phyloP scores from a whole-genome alignment of 176 grass and related monocot species.

The Musa acuminata region DNA sequence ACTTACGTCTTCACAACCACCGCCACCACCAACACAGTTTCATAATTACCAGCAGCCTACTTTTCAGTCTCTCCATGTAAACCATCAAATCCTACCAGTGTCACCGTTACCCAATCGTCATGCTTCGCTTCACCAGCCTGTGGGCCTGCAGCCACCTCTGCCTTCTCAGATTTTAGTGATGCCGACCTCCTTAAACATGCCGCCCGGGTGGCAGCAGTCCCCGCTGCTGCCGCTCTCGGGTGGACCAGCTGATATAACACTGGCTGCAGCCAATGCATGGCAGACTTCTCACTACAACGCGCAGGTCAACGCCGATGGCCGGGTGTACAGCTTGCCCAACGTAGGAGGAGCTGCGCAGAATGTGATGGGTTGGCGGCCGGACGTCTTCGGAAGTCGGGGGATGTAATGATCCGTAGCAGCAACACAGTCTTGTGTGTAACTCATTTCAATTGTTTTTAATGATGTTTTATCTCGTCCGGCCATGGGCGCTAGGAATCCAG shows the following conservation, averaged over 20 bases:
- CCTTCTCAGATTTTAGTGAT: slow-evolving; percentile 1
- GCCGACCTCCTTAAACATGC: neutral
- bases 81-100: slow-evolving; percentile 8
- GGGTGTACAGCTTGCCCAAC: neutral
- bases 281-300: slow-evolving; percentile 17
- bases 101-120: neutral
- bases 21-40: slow-evolving; percentile 19
- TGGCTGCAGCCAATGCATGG: neutral
- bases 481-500: too few species aligned
- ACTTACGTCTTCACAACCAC: slow-evolving; percentile 15
- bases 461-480: too few species aligned
- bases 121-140: neutral
- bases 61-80: neutral
- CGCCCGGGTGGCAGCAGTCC: slow-evolving; percentile 20
- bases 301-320: neutral
- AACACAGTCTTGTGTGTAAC: too few species aligned
- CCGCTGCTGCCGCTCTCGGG: slow-evolving; percentile 30
- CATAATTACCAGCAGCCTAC: slow-evolving; percentile 28
- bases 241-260: neutral
- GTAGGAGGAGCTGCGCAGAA: slow-evolving; percentile 13
- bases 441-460: too few species aligned
- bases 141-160: neutral
- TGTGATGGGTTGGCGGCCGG: slow-evolving; percentile 22
- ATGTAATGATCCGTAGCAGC: too few species aligned
- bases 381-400: slow-evolving; percentile 25